Conservation (phyloP, 2,329 filamentous ascomycete genomes). For the Ceratocystis huliohia region DNA sequence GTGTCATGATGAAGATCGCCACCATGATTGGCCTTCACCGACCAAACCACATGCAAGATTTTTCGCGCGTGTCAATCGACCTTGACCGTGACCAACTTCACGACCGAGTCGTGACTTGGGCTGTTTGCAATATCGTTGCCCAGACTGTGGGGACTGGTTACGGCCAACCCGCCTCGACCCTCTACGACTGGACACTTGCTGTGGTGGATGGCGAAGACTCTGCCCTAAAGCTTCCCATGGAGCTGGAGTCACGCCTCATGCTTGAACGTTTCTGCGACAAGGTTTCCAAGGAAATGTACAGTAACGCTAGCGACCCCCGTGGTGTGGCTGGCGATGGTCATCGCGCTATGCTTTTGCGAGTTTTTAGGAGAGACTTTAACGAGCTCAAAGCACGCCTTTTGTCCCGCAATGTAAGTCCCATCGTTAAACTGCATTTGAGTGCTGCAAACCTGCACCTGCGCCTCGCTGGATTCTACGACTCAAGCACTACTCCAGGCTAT, state of each 20-base stretch:
- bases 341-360: slow-evolving; percentile 51
- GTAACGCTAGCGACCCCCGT: slow-evolving; percentile 59
- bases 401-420: slow-evolving; percentile 44
- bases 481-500: slow-evolving; percentile 57
- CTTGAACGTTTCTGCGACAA: slow-evolving; percentile 67
- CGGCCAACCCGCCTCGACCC: slow-evolving; percentile 64
- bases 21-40: slow-evolving; percentile 73
- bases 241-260: slow-evolving; percentile 54
- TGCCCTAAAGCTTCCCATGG: slow-evolving; percentile 45
- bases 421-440: slow-evolving; percentile 54
- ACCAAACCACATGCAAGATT: slow-evolving; percentile 71
- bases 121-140: slow-evolving; percentile 72
- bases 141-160: slow-evolving; percentile 74
- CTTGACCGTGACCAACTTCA: slow-evolving; percentile 67
- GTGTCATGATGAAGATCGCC: slow-evolving; percentile 77
- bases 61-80: slow-evolving; percentile 61
- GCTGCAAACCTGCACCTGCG: slow-evolving; percentile 64
- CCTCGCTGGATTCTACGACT: slow-evolving; percentile 69
- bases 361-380: slow-evolving; percentile 51
- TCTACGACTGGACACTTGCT: slow-evolving; percentile 63
- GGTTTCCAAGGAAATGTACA: slow-evolving; percentile 67
- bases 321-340: slow-evolving; percentile 57
- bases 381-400: slow-evolving; percentile 50
- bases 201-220: slow-evolving; percentile 35
- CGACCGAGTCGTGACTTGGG: slow-evolving; percentile 70